phyloP scores from a whole-genome alignment of 2,329 filamentous ascomycete species.

The Zymoseptoria crescenta region DNA sequence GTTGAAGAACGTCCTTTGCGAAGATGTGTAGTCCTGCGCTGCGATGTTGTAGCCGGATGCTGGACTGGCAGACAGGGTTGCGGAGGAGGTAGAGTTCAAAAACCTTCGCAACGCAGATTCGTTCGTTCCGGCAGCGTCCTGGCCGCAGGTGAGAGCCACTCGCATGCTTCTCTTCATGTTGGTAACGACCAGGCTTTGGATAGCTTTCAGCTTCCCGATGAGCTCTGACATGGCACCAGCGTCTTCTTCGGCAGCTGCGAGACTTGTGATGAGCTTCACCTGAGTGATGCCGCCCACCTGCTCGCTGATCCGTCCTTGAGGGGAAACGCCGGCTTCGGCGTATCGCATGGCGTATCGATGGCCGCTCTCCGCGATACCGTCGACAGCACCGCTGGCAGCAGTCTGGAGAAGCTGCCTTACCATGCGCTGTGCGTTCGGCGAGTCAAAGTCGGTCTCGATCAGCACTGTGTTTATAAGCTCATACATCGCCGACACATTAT shows the following conservation, averaged over 20 bases:
- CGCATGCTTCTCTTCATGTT: slow-evolving; percentile 55
- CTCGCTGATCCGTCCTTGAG: slow-evolving; percentile 64
- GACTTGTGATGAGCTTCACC: slow-evolving; percentile 70
- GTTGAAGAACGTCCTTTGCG: slow-evolving; percentile 74
- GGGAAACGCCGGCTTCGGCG: slow-evolving; percentile 71
- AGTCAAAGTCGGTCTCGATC: slow-evolving; percentile 82
- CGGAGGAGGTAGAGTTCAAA: slow-evolving; percentile 38
- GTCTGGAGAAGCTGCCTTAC: slow-evolving; percentile 81
- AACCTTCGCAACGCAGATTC: slow-evolving; percentile 64
- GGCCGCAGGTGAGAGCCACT: slow-evolving; percentile 76
- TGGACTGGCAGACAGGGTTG: slow-evolving; percentile 8
- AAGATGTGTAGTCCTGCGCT: slow-evolving; percentile 12
- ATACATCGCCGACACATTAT: slow-evolving; percentile 86
- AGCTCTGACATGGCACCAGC: slow-evolving; percentile 56
- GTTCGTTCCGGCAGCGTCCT: slow-evolving; percentile 63
- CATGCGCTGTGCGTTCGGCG: slow-evolving; percentile 68
- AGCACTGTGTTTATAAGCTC: slow-evolving; percentile 73
- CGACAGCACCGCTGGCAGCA: slow-evolving; percentile 80
- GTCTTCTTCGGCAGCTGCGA: slow-evolving; percentile 69
- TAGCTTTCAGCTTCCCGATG: slow-evolving; percentile 66
- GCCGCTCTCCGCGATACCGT: slow-evolving; percentile 82
- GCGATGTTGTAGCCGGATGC: slow-evolving; percentile 21
- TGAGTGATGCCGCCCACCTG: slow-evolving; percentile 88
- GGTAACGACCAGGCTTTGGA: slow-evolving; percentile 70
- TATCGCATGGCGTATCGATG: slow-evolving; percentile 79